Evolutionary conservation across 2,329 filamentous ascomycete species (phyloP), one percentile per base, ranked within the genome.

Genomic region (Alternaria infectoria): DNA sequence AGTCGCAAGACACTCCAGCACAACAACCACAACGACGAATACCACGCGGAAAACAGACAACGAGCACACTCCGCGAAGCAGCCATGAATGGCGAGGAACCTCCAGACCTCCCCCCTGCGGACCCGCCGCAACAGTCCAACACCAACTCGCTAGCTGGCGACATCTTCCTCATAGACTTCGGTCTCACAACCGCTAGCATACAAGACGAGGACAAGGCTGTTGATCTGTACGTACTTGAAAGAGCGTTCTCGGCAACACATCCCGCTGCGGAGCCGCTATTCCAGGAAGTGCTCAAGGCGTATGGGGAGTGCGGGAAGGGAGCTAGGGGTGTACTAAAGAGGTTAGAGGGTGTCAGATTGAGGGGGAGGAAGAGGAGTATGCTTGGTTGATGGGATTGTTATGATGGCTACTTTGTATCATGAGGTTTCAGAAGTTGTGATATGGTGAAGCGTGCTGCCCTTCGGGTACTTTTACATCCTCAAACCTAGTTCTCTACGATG

Each of bases 311-410:
- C 44, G 95, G 87, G 32, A 93, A 93, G 82, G 91, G 91, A 15
- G 91, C 92, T 0, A 86, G 83, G 61, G 83, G 87, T 19, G 93
- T 94, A 21, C 80, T 99, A 77, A 93, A 88, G 82, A 91, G 90
- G 78, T 81, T 99, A 65, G 93, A 97, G 78, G 95, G 97, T 69
- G 96, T 99, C 50, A 88, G 96, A 77, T 89, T 97, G 90, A 89
- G 96, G 79, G 96, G 96, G 4, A 86, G 96, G 77, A 99, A 99
- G 87, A 91, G 93, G 81, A 98, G 93, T 79, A 99, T 99, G 96
- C 79, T 99, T 70, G 96, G 96, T 26, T 98, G 66, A 68, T 3
- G 13, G 6, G 10, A 10, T 17, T 17, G 0, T 40, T 40, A 17
- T 17, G 0, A 40, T 40, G n/a, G 36, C n/a, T 17, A 40, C 36